A percentile compares a stretch with the other conserved stretches of the same genome.
These are phyloP conservation scores for Tetraselmis chui DNA, from an alignment of 139 green algal species.

Conservation along the genomic window DNA sequence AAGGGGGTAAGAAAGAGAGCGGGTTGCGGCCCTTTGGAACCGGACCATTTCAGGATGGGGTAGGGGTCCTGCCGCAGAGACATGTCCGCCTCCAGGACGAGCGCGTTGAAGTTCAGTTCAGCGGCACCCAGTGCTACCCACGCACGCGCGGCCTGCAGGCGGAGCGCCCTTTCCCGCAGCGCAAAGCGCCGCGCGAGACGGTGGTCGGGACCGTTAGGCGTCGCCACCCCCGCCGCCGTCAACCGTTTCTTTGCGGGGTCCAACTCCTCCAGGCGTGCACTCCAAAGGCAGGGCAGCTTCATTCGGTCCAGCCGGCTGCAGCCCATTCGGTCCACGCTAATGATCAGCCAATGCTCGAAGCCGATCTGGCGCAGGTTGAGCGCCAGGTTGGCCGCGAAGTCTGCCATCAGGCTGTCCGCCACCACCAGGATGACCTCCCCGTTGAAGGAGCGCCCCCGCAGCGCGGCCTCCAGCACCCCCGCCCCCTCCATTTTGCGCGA, in stretches of 20 bases:
- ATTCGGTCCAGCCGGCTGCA: not conserved
- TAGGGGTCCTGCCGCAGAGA: not conserved
- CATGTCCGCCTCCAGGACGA: not conserved
- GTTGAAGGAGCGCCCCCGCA: not conserved
- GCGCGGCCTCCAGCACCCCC: not conserved
- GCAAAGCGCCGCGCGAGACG: not conserved
- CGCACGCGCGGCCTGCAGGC: not conserved
- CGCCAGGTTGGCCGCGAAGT: not conserved
- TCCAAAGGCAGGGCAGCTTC: not conserved
- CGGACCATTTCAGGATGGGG: not conserved
- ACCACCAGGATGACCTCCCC: not conserved
- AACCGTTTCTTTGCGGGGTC: not conserved
- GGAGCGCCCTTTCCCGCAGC: not conserved
- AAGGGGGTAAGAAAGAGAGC: not conserved
- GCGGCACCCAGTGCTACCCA: not conserved
- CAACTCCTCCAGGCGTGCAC: not conserved
- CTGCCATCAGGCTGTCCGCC: not conserved
- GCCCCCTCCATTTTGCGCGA: not conserved
- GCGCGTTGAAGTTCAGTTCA: not conserved
- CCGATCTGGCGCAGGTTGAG: not conserved
- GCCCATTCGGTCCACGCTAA: not conserved
- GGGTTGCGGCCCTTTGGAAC: no score
- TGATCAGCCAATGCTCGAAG: not conserved
- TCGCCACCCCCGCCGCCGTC: not conserved
- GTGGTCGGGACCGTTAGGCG: not conserved